Base-by-base conservation (phyloP, 352 stramenopile genomes). In the Globisporangium radiosum region DNA sequence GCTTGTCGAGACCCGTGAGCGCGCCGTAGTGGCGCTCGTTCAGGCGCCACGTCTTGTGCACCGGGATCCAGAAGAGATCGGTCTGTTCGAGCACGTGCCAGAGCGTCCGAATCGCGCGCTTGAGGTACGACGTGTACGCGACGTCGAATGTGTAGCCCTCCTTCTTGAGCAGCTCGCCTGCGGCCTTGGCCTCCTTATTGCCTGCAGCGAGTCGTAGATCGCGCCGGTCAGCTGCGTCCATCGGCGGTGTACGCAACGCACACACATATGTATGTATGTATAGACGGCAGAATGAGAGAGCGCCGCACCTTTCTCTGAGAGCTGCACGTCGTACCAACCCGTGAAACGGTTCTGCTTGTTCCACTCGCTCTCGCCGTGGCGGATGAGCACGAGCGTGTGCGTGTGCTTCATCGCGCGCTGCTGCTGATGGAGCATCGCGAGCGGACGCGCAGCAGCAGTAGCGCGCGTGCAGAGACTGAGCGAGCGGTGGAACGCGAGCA, bases 11-110 rank as follows among this genome's bases (percentile, higher is more conserved):
- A 44, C 97, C 97, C 66, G 97, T 97, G 51, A 99, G 81, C n/a
- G 81, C 88, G 60, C 97, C 97, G 67, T 99, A 99, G 79, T 99
- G 96, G 63, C 97, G 85, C 77, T 99, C 97, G 68, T 99, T 99
- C 5, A 99, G 83, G 65, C 92, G 83, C 90, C 90, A 98, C 15
- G 81, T 39, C 95, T 98, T 98, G 69, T 96, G 87, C 44, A 99
- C 90, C 3, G 96, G 96, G 55, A 98, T 88, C 81, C 96, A 98
- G 77, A 98, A 94, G 68, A 96, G 71, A 67, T 98, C 91, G 45
- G 90, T 87, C 73, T 98, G 91, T 65, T 96, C 85, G 39, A 98
- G 69, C 55, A 99, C 83, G 63, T 98, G 92, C 94, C 93, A 98
- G 42, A 87, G 74, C 36, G 89, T 97, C 51, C 91, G 89, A 72